phyloP scores from a whole-genome alignment of 352 stramenopile genomes.

The Phytophthora citricola region DNA sequence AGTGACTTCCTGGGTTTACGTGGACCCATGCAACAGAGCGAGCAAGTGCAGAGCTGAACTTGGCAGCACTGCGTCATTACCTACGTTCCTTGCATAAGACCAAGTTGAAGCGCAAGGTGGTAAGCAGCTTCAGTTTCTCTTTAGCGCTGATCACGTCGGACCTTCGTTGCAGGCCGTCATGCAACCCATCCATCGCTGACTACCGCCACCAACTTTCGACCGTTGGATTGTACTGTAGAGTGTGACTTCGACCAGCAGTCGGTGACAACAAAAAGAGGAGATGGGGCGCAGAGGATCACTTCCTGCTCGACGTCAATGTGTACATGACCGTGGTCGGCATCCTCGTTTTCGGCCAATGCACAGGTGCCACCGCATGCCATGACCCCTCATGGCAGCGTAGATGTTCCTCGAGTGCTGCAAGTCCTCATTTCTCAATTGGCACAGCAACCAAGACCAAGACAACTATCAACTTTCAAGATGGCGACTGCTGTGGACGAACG shows the following conservation, averaged over 20 bases:
- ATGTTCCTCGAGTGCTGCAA: neutral
- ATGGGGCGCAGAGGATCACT: slow-evolving; percentile 3
- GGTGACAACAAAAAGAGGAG: slow-evolving; percentile 6
- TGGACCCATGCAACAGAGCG: neutral
- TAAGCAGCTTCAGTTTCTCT: neutral
- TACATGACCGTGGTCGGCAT: slow-evolving; percentile 18
- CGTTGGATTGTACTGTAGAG: slow-evolving; percentile 5
- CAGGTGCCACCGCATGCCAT: slow-evolving; percentile 20
- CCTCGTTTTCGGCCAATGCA: slow-evolving; percentile 29
- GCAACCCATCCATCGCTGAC: slow-evolving; percentile 6
- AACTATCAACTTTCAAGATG: slow-evolving; percentile 12
- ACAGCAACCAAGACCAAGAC: neutral
- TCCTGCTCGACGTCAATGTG: slow-evolving; percentile 5
- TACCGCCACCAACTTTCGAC: slow-evolving; percentile 17
- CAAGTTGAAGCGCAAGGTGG: slow-evolving; percentile 10
- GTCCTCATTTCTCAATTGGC: slow-evolving; percentile 20
- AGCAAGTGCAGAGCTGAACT: slow-evolving; percentile 4
- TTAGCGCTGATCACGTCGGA: slow-evolving; percentile 9
- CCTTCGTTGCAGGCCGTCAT: slow-evolving; percentile 1
- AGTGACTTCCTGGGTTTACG: no score
- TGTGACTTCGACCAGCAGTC: neutral
- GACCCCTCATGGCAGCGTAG: no score
- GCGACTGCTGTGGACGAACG: slow-evolving; percentile 13
- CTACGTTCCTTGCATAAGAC: slow-evolving; percentile 15
- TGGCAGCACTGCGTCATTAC: neutral